Conservation (phyloP, 306 rosid species). For the Glycyrrhiza uralensis region DNA sequence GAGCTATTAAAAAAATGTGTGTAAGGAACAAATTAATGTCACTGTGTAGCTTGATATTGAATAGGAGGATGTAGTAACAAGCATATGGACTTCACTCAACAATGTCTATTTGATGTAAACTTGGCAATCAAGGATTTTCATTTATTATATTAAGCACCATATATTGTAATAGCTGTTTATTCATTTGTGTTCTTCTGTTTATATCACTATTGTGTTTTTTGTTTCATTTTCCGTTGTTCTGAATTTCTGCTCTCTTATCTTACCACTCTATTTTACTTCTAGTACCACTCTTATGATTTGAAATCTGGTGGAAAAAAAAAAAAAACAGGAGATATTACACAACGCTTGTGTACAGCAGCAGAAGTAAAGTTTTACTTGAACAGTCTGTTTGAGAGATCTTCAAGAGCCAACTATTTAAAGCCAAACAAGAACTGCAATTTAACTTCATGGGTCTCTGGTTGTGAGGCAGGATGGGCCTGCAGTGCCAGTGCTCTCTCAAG, state of each 20-base stretch:
- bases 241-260: constrained; percentile 1
- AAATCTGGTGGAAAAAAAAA: background rate
- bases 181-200: background rate
- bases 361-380: constrained; percentile 72
- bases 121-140: too few relatives aligned
- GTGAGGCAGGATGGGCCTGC: constrained; percentile 99
- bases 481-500: constrained; percentile 42
- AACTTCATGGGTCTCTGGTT: constrained; percentile 89
- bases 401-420: constrained; percentile 54
- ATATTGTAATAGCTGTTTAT: background rate
- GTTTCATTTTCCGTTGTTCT: background rate
- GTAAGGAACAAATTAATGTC: too few relatives aligned
- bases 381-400: constrained; percentile 48
- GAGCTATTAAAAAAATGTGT: background rate
- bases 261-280: background rate
- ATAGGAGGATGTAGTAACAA: too few relatives aligned
- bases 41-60: too few relatives aligned
- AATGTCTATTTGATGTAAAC: too few relatives aligned
- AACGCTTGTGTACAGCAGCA: constrained; percentile 83
- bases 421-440: constrained; percentile 92
- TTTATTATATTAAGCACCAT: too few relatives aligned
- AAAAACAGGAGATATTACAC: constrained; percentile 73
- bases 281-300: background rate
- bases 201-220: background rate
- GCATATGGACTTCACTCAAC: too few relatives aligned